Conservation (phyloP, 805 yeast genomes). For the Saccharomycopsis schoenii region DNA sequence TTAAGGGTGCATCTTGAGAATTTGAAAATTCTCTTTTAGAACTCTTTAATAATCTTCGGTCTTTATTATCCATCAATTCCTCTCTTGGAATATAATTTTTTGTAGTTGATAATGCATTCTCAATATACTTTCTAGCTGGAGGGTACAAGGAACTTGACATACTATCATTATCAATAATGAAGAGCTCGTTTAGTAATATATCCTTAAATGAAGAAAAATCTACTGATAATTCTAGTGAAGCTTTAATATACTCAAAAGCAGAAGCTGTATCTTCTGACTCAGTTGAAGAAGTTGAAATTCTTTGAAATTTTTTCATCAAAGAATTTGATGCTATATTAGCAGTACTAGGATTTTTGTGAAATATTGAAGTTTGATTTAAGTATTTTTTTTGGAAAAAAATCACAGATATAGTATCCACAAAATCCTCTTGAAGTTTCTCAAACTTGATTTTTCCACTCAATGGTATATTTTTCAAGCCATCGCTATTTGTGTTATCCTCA, state of each 20-base stretch:
- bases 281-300: background rate
- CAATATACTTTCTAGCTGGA: constrained; percentile 5
- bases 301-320: background rate
- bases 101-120: constrained; percentile 6
- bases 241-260: background rate
- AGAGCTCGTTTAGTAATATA: constrained; percentile 1
- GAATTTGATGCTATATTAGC: background rate
- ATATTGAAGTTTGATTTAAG: background rate
- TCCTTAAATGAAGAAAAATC: background rate
- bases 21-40: background rate
- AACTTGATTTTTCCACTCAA: constrained; percentile 8
- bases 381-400: constrained; percentile 4
- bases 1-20: background rate
- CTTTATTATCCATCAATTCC: background rate
- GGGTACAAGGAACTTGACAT: constrained; percentile 5
- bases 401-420: background rate
- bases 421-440: constrained; percentile 8
- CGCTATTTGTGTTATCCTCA: background rate
- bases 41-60: background rate
- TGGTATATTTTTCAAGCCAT: constrained; percentile 8
- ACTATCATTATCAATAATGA: background rate
- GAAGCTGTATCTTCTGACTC: background rate
- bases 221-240: background rate
- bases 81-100: constrained; percentile 1
- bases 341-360: background rate